Base-by-base conservation (phyloP, 176 grass and related monocot species). In the Bolboschoenus planiculmis region DNA sequence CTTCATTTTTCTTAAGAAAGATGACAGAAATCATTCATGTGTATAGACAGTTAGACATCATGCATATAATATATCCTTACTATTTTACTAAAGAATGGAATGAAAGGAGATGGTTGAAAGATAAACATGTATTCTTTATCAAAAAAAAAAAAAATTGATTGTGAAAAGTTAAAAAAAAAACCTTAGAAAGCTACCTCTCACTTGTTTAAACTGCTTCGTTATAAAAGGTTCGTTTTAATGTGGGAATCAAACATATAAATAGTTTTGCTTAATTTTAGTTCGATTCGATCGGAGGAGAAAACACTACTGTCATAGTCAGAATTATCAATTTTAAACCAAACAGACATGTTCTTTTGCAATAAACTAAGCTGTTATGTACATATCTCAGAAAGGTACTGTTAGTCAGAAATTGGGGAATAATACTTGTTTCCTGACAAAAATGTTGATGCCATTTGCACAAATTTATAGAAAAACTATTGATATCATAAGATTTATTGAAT, bases 231-330 rank as follows among this genome's bases (percentile, higher is more conserved):
- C 13, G 35, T 65, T 65, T 65, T 18, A 65, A 5, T 15, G 1
- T 14, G 31, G 61, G 56, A 65, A 0, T 65, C 30, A 18, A 65
- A 53, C 30, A 35, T 18, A 65, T 65, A 15, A n/a, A 35, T 16
- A 35, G 61, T 4, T 44, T 73, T 73, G 68, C 40, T 46, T 31
- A 56, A 71, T 79, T 85, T 65, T 66, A 36, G 27, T 16, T 78
- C 20, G 31, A 59, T 70, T 39, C 15, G 39, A 39, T 20, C 40
- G 21, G 39, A 44, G 39, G 0, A 44, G 27, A 46, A 46, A 73
- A 23, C 40, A 14, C 21, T 27, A 44, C 7, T 13, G n/a, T 72
- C 21, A 73, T 27, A 24, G 40, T 63, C 59, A 29, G 10, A 63
- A 63, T 30, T 63, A 14, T 29, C 10, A 33, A 31, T 29, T 31